These are phyloP conservation scores for Ophiocordyceps australis DNA, from an alignment of 2,329 filamentous ascomycete genomes.

Conservation along the genomic window DNA sequence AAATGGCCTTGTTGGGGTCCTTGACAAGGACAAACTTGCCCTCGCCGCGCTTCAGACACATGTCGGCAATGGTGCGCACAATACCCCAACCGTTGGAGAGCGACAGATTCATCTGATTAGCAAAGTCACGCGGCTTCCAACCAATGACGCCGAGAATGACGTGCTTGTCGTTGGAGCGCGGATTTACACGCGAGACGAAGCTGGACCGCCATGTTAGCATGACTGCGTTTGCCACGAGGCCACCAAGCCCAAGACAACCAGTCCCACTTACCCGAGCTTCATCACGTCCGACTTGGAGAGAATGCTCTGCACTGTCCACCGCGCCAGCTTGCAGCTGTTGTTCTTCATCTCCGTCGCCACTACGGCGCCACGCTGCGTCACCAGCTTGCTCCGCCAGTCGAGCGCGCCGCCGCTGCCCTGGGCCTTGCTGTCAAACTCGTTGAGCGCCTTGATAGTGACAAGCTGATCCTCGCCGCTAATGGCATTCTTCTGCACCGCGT, in stretches of 20 bases:
- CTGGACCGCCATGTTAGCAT: conserved; percentile 25
- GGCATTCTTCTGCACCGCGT: conserved; percentile 89
- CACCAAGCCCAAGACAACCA: too few relatives aligned
- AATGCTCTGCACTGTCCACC: conserved; percentile 95
- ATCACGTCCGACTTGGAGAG: conserved; percentile 94
- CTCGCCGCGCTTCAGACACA: conserved; percentile 63
- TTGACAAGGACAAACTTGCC: conserved; percentile 18
- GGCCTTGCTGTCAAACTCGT: conserved; percentile 98
- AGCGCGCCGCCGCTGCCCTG: conserved; percentile 87
- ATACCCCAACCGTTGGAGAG: conserved; percentile 98
- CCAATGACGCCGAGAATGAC: conserved; percentile 88
- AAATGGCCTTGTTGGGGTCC: conserved; percentile 70
- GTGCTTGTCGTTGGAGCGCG: conserved; percentile 83
- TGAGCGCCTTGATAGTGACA: conserved; percentile 85
- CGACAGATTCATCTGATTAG: conserved; percentile 93
- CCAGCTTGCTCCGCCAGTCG: conserved; percentile 93
- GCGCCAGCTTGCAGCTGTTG: conserved; percentile 95
- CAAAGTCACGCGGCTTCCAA: conserved; percentile 97
- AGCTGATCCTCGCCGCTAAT: conserved; percentile 83
- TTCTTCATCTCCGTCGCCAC: conserved; percentile 99
- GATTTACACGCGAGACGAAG: conserved; percentile 88
- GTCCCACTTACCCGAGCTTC: conserved; percentile 72
- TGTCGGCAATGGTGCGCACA: conserved; percentile 92
- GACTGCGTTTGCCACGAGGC: too few relatives aligned
- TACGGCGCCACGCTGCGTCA: conserved; percentile 86